Conservation (phyloP, 306 rosid genomes). For the Canavalia ensiformis region DNA sequence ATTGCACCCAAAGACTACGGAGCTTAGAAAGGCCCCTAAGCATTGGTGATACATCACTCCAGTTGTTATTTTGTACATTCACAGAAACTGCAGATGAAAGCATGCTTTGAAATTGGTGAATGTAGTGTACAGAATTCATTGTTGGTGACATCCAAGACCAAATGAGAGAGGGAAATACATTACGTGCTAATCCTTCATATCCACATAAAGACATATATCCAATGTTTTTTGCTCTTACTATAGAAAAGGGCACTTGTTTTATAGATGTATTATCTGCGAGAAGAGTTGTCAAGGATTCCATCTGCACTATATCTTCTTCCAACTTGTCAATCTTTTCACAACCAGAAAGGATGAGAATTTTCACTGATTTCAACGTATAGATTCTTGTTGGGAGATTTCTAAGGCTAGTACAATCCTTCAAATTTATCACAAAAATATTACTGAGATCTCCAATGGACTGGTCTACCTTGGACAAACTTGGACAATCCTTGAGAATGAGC, state of each 20-base stretch:
- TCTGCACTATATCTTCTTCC: slow-evolving; percentile 51
- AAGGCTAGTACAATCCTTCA: slow-evolving; percentile 33
- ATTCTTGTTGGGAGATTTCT: slow-evolving; percentile 4
- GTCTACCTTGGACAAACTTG: slow-evolving; percentile 39
- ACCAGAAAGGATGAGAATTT: slow-evolving; percentile 56
- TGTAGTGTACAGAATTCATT: neutral
- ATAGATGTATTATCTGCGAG: slow-evolving; percentile 51
- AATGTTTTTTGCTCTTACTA: slow-evolving; percentile 32
- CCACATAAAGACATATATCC: slow-evolving; percentile 47
- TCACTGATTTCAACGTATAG: slow-evolving; percentile 44
- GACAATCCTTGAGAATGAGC: slow-evolving; percentile 38
- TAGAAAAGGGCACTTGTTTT: slow-evolving; percentile 42
- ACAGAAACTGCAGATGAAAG: slow-evolving; percentile 4
- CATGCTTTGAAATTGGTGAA: neutral
- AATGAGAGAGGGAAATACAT: slow-evolving; percentile 42
- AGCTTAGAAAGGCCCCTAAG: slow-evolving; percentile 3
- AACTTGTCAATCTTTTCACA: slow-evolving; percentile 50
- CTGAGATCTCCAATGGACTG: slow-evolving; percentile 42
- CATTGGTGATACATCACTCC: neutral
- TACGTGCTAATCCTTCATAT: slow-evolving; percentile 37
- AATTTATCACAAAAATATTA: neutral
- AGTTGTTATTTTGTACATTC: neutral
- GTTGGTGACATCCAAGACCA: slow-evolving; percentile 48
- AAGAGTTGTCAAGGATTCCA: slow-evolving; percentile 57
- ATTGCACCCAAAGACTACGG: slow-evolving; percentile 16